Conservation (phyloP, 192 early-diverging fungal genomes). For the Chytriomyces sp. region DNA sequence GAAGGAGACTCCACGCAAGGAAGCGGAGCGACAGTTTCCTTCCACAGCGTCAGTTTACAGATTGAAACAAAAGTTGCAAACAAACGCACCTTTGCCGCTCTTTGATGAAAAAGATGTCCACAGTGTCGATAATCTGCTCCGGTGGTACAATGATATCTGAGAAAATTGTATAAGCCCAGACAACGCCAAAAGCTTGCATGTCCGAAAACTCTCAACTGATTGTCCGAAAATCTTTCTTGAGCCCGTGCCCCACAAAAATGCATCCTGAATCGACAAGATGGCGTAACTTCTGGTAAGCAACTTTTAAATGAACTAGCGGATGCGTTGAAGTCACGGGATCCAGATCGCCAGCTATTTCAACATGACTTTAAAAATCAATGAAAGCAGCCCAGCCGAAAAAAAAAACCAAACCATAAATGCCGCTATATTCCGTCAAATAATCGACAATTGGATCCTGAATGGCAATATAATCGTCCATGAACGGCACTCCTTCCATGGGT, state of each 20-base stretch:
- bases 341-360: constrained; percentile 75
- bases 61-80: neutral
- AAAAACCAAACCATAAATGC: constrained; percentile 68
- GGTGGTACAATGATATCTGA: constrained; percentile 85
- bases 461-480: constrained; percentile 96
- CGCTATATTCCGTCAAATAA: constrained; percentile 92
- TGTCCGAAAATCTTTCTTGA: constrained; percentile 94
- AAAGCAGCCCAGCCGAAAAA: neutral
- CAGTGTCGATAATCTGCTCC: constrained; percentile 89
- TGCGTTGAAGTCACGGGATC: constrained; percentile 71
- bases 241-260: constrained; percentile 91
- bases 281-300: constrained; percentile 88
- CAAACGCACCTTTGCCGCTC: constrained; percentile 69
- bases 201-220: constrained; percentile 71
- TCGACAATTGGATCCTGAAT: constrained; percentile 86
- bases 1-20: constrained; percentile 85
- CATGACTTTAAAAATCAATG: neutral
- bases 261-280: constrained; percentile 89
- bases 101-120: constrained; percentile 87
- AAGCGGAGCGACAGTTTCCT: constrained; percentile 90
- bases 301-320: constrained; percentile 87
- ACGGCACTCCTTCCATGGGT: constrained; percentile 73
- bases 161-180: constrained; percentile 7
- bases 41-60: neutral
- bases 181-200: neutral